Evolutionary conservation across 2,329 filamentous ascomycete genomes (phyloP), one percentile per base, ranked within the genome.

Genomic region (Geosmithia putterillii): DNA sequence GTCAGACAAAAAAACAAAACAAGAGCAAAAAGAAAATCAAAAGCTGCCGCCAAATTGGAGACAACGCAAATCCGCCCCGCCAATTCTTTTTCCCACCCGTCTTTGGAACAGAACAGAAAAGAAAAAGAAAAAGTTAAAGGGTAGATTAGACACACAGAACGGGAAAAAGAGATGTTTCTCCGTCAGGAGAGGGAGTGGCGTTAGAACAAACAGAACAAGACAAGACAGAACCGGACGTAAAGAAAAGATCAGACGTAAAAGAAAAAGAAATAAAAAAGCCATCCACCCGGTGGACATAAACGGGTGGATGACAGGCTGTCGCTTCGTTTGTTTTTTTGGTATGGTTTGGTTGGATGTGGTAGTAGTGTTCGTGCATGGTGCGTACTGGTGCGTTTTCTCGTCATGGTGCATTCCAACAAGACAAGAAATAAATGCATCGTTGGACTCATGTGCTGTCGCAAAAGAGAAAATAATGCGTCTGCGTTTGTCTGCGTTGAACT

Each of bases 1-100:
- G 10, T 14, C 37, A 19, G 15, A 14, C 10, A 12, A 12, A 32
- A 32, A 32, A 32, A 6, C 10, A 12, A 32, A 12, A 12, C 10
- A 32, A 32, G 10, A 32, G 10, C 28, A 32, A 45, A 41, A 45
- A 28, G 39, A 42, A 20, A 25, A 46, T 42, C 25, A 45, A 40
- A 23, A 43, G 44, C 34, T 32, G 15, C 28, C 42, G 44, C 35
- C 45, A 20, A 20, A 36, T 42, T 18, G 25, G 14, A 18, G 15
- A 34, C 40, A 41, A 32, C n/a, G n/a, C 10, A 32, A 12, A 32
- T 32, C 28, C 28, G 28, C 28, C 28, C 15, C 28, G 7, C 28
- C 28, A 37, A n/a, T 37, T 37, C 35, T 25, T 25, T 32, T 32
- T 32, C 15, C 15, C 10, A 9, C 15, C 28, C 28, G n/a, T n/a